phyloP scores from a whole-genome alignment of 768 basidiomycete genomes.

The Coprinopsis sp. region DNA sequence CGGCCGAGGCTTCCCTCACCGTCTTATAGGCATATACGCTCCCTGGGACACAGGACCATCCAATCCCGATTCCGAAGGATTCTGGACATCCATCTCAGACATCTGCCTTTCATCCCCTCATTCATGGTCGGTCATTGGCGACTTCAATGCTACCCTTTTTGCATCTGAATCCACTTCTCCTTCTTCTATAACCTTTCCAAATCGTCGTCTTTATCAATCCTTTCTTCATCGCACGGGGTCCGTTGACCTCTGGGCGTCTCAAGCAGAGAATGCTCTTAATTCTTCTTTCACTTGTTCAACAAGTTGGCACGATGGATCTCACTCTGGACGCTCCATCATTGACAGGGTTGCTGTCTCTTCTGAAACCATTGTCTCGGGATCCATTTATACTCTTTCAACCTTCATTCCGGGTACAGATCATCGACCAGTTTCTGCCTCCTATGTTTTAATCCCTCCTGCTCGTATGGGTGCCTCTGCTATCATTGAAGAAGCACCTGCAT shows the following conservation, averaged over 20 bases:
- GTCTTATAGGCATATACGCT: constrained; percentile 13
- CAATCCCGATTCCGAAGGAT: neutral
- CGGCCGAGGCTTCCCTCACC: constrained; percentile 7
- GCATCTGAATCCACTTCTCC: constrained; percentile 7
- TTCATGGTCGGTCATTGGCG: constrained; percentile 11
- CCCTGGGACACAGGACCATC: constrained; percentile 12
- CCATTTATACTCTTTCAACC: neutral
- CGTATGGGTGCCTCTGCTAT: no score
- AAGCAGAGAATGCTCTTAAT: constrained; percentile 5
- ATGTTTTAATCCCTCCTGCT: no score
- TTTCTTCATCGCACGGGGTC: constrained; percentile 10
- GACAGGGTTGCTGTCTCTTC: constrained; percentile 15
- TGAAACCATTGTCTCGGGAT: neutral
- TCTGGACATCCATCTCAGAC: constrained; percentile 10
- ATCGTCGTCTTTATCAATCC: neutral
- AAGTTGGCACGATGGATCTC: constrained; percentile 8
- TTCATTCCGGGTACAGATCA: neutral
- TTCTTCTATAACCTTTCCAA: neutral
- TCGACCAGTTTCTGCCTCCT: no score
- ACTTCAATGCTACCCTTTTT: constrained; percentile 16
- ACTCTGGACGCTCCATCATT: constrained; percentile 17
- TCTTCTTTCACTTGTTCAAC: constrained; percentile 14
- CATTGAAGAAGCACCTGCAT: no score
- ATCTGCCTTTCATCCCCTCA: neutral
- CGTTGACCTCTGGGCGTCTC: constrained; percentile 15